phyloP scores from a whole-genome alignment of 768 basidiomycete species.

The Tylopilus felleus region DNA sequence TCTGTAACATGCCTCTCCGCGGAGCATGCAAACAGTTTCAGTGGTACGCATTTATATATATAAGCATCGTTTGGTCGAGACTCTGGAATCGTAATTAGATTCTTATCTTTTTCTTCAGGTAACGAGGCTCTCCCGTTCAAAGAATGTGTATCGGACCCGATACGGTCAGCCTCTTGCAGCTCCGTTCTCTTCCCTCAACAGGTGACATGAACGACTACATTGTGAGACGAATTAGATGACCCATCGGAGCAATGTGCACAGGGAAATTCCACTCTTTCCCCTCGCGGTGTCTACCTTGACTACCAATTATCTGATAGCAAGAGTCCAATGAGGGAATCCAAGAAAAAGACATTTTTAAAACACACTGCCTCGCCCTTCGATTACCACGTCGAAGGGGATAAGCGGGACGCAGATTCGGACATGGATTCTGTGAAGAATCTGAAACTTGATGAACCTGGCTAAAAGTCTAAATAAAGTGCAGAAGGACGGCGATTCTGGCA shows the following conservation, averaged over 20 bases:
- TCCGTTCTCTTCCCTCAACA: conserved; percentile 3
- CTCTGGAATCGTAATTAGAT: neutral
- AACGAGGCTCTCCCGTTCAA: neutral
- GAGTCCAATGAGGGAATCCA: conserved; percentile 13
- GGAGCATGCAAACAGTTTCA: neutral
- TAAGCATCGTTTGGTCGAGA: neutral
- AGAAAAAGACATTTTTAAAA: conserved; percentile 23
- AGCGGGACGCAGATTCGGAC: conserved; percentile 4
- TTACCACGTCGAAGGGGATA: conserved; percentile 20
- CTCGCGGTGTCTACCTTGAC: conserved; percentile 16
- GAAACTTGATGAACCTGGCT: conserved; percentile 18
- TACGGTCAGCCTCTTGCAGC: conserved; percentile 7
- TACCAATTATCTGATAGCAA: conserved; percentile 7
- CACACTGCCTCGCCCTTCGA: conserved; percentile 22
- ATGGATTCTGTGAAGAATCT: conserved; percentile 9
- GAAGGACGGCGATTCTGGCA: neutral
- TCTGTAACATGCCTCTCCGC: conserved; percentile 3
- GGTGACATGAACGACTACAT: conserved; percentile 1
- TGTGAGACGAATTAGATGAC: conserved; percentile 10
- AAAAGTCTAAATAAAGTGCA: conserved; percentile 26
- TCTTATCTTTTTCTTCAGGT: neutral
- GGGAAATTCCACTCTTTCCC: conserved; percentile 16
- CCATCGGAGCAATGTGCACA: conserved; percentile 5
- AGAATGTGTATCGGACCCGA: conserved; percentile 7
- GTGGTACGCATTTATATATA: neutral